These are phyloP conservation scores for Avicennia marina DNA, from an alignment of 257 asterid species.

Conservation along the genomic window DNA sequence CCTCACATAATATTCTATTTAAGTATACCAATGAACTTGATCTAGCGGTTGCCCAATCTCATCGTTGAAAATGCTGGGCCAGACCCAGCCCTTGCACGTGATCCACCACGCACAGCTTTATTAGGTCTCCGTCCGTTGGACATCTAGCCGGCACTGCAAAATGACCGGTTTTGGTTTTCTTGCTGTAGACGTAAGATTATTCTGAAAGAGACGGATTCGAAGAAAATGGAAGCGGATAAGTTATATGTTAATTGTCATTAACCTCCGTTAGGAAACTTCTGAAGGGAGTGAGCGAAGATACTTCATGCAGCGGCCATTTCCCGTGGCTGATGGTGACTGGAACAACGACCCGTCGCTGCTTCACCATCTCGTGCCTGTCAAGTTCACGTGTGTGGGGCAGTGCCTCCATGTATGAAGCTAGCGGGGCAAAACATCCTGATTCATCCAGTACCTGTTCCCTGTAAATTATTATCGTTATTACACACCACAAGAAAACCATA, in stretches of 20 bases:
- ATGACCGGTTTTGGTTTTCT: background rate
- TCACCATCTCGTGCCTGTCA: conserved; percentile 2
- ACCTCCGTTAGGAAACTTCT: conserved; percentile 45
- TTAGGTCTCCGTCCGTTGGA: conserved; percentile 43
- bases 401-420: conserved; percentile 35
- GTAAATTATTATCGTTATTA: too few species aligned
- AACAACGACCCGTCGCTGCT: conserved; percentile 38
- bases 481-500: too few species aligned
- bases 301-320: conserved; percentile 20
- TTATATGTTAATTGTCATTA: background rate
- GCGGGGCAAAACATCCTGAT: conserved; percentile 20
- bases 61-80: conserved; percentile 29
- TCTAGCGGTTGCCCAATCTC: conserved; percentile 38
- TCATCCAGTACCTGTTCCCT: conserved; percentile 27
- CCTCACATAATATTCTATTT: too few species aligned
- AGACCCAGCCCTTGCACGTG: conserved; percentile 56
- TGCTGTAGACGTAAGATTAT: too few species aligned
- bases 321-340: conserved; percentile 53
- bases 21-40: conserved; percentile 36
- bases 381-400: conserved; percentile 21
- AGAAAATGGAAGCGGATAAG: too few species aligned
- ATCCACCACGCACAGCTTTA: conserved; percentile 42
- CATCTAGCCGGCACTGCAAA: conserved; percentile 37
- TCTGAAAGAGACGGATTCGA: too few species aligned
- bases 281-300: conserved; percentile 34